These are phyloP conservation scores for Lentinula guzmanii DNA, from an alignment of 768 basidiomycete species.

Conservation along the genomic window DNA sequence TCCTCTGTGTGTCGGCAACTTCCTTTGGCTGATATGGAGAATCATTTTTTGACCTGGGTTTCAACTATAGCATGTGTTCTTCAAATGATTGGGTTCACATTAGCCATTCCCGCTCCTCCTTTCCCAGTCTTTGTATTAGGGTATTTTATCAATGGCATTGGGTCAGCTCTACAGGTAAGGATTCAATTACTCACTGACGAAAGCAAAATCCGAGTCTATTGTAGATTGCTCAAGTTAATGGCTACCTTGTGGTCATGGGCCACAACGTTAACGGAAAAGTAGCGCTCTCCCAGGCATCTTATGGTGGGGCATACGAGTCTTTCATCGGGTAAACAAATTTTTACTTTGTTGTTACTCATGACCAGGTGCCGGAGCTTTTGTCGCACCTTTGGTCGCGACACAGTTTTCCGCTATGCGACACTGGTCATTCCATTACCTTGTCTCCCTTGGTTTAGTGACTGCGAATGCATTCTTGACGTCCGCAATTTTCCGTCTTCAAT, in stretches of 20 bases:
- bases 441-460: conserved; percentile 61
- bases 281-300: conserved; percentile 62
- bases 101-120: conserved; percentile 52
- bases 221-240: conserved; percentile 70
- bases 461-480: conserved; percentile 47
- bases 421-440: conserved; percentile 80
- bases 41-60: neutral
- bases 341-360: neutral
- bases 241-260: conserved; percentile 56
- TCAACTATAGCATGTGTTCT: conserved; percentile 35
- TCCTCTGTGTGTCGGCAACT: conserved; percentile 13
- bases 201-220: neutral
- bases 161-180: conserved; percentile 38
- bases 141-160: conserved; percentile 36
- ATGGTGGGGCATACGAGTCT: conserved; percentile 32
- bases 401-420: conserved; percentile 61
- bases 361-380: conserved; percentile 59
- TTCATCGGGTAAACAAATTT: neutral
- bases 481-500: conserved; percentile 60
- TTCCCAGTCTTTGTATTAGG: conserved; percentile 58
- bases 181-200: neutral
- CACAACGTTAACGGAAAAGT: conserved; percentile 58
- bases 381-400: conserved; percentile 72
- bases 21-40: neutral
- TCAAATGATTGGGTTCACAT: conserved; percentile 47